Conservation (phyloP, 1,284 basidiomycete species). For the Erythrobasidium hasegawianum region DNA sequence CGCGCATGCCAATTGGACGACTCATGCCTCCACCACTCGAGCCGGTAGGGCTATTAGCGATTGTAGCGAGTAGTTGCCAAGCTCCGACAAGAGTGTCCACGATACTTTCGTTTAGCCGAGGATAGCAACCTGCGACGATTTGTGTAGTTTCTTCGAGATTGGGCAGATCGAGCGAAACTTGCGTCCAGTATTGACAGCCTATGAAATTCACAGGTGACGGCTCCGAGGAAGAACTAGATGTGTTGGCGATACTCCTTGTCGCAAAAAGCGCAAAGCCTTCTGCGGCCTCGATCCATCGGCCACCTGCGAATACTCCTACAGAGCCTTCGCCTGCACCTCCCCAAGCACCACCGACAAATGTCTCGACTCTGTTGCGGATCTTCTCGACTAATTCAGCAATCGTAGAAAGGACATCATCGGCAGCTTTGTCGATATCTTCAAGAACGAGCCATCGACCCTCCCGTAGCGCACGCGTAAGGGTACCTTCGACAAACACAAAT, state of each 20-base stretch:
- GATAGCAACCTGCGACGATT: slow-evolving; percentile 67
- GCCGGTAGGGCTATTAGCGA: slow-evolving; percentile 44
- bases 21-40: slow-evolving; percentile 49
- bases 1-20: slow-evolving; percentile 66
- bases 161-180: slow-evolving; percentile 62
- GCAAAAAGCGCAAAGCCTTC: slow-evolving; percentile 52
- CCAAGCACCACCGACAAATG: slow-evolving; percentile 67
- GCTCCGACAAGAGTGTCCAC: slow-evolving; percentile 58
- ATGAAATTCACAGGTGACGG: slow-evolving; percentile 61
- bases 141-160: slow-evolving; percentile 62
- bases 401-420: slow-evolving; percentile 76
- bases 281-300: slow-evolving; percentile 48
- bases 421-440: slow-evolving; percentile 86
- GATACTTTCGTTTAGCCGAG: slow-evolving; percentile 57
- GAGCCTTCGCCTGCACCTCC: slow-evolving; percentile 60
- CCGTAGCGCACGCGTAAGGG: slow-evolving; percentile 81
- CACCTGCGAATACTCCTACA: slow-evolving; percentile 60
- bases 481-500: slow-evolving; percentile 96
- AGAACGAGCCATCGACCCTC: slow-evolving; percentile 92
- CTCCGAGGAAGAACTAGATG: slow-evolving; percentile 5
- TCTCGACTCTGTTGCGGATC: slow-evolving; percentile 49
- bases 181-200: slow-evolving; percentile 73
- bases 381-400: slow-evolving; percentile 68
- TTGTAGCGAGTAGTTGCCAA: slow-evolving; percentile 58
- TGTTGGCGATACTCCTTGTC: slow-evolving; percentile 45